phyloP scores from a whole-genome alignment of 1,139 yeast genomes.

The Scheffersomyces titani region DNA sequence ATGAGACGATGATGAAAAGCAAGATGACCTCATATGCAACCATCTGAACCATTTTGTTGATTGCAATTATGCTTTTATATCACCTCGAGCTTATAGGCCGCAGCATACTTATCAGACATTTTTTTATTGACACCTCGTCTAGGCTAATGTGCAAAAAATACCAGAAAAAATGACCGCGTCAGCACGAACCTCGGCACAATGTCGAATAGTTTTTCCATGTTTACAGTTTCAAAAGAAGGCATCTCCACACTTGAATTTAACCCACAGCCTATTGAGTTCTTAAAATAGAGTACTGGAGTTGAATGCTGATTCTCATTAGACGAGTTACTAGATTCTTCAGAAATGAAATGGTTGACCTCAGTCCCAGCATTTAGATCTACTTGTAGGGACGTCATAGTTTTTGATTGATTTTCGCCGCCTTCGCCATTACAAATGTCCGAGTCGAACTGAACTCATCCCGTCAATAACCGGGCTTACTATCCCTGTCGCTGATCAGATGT shows the following conservation, averaged over 20 bases:
- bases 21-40: not conserved
- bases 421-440: not conserved
- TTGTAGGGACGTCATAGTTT: not conserved
- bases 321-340: not conserved
- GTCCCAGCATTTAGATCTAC: not conserved
- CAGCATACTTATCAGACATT: not conserved
- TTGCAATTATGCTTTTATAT: not conserved
- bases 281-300: not conserved
- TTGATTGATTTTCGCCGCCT: not conserved
- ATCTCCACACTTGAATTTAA: not conserved
- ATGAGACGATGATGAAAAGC: not conserved
- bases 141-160: not conserved
- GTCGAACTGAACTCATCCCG: not conserved
- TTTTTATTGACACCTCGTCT: not conserved
- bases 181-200: not conserved
- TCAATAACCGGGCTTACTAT: not conserved
- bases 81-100: not conserved
- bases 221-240: not conserved
- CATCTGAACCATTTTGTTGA: not conserved
- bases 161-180: not conserved
- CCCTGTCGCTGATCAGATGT: not conserved
- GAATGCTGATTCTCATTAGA: not conserved
- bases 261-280: not conserved
- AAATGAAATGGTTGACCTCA: not conserved
- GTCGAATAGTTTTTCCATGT: not conserved